Evolutionary conservation across 805 yeast species (phyloP).

Genomic region (Vanderwaltozyma verrucispora): DNA sequence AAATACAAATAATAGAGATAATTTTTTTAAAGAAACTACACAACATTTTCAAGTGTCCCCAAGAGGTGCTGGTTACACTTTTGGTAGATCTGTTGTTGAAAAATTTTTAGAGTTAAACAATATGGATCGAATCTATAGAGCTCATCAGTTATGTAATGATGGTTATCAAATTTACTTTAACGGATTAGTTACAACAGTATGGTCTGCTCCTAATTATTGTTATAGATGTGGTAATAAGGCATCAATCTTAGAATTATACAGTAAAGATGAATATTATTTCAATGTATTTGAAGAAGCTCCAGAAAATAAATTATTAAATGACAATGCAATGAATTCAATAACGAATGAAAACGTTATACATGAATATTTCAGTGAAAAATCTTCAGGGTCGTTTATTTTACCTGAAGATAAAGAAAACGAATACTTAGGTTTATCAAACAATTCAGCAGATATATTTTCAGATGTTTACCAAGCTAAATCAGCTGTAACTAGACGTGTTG

Average conservation of each 20-base stretch:
- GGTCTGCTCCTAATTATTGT: conserved; percentile 98
- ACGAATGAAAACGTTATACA: conserved; percentile 10
- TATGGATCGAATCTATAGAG: conserved; percentile 75
- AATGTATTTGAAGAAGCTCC: conserved; percentile 98
- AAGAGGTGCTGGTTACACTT: conserved; percentile 96
- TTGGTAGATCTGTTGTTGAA: conserved; percentile 84
- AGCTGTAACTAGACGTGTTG: conserved; percentile 25
- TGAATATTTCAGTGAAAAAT: conserved; percentile 13
- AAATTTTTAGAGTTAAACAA: conserved; percentile 71
- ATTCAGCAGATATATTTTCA: conserved; percentile 15
- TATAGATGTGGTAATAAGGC: conserved; percentile 96
- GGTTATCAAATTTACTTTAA: conserved; percentile 89
- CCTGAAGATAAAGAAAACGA: conserved; percentile 1
- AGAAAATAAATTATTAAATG: conserved; percentile 46
- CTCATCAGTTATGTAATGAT: conserved; percentile 94
- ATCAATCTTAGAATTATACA: conserved; percentile 81
- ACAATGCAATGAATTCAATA: conserved; percentile 3
- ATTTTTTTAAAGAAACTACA: conserved; percentile 14
- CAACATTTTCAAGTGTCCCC: conserved; percentile 80
- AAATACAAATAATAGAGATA: conserved; percentile 25
- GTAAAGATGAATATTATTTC: conserved; percentile 58
- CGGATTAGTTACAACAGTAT: conserved; percentile 87
- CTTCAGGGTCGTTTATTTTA: neutral
- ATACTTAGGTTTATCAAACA: conserved; percentile 2
- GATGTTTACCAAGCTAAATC: conserved; percentile 28